Conservation (phyloP, 371 early-diverging fungal genomes). For the Chytridium lagenaria region DNA sequence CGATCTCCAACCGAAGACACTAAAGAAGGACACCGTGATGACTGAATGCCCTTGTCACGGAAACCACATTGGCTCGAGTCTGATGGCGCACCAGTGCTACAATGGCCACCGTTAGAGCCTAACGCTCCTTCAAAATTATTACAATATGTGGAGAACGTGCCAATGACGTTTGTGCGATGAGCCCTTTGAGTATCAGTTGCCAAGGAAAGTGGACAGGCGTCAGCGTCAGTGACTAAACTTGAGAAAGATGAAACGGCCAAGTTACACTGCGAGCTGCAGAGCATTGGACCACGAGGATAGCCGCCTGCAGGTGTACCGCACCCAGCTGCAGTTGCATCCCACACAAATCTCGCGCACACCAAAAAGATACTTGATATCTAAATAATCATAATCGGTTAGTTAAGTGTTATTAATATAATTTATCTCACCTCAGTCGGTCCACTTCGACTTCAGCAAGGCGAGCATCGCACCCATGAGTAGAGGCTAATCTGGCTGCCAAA, state of each 20-base stretch:
- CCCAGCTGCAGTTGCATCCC: slow-evolving; percentile 11
- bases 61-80: slow-evolving; percentile 7
- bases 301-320: slow-evolving; percentile 15
- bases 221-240: slow-evolving; percentile 19
- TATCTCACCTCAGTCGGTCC: slow-evolving; percentile 11
- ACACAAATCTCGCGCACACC: slow-evolving; percentile 25
- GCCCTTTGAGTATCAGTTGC: background rate
- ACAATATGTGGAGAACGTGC: slow-evolving; percentile 9
- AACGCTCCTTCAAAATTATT: background rate
- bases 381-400: background rate
- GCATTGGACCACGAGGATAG: slow-evolving; percentile 20
- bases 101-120: background rate
- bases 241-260: slow-evolving; percentile 22
- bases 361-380: slow-evolving; percentile 30
- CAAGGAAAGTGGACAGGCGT: slow-evolving; percentile 14
- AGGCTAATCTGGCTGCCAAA: background rate
- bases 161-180: background rate
- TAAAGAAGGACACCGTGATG: background rate
- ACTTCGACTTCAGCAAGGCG: background rate
- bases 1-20: background rate
- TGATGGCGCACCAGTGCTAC: background rate
- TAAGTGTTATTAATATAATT: background rate
- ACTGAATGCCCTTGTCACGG: background rate
- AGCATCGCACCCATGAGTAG: background rate
- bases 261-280: slow-evolving; percentile 25